phyloP scores from a whole-genome alignment of 2,329 filamentous ascomycete genomes.

The Dactylella cylindrospora region DNA sequence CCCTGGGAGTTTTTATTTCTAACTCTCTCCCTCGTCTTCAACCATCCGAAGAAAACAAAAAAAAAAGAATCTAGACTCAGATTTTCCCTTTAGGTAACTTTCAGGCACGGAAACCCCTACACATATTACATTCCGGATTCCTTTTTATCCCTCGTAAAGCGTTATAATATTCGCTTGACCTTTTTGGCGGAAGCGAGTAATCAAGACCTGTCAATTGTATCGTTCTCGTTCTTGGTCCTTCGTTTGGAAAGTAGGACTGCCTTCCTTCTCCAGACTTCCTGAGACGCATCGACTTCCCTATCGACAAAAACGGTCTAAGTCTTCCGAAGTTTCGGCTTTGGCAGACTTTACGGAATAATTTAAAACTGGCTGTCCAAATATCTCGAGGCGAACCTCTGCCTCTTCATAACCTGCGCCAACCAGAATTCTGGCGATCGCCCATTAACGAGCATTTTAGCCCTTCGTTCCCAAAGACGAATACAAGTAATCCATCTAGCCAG shows the following conservation, averaged over 20 bases:
- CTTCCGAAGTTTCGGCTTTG: slow-evolving; percentile 45
- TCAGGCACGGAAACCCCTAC: too few relatives aligned
- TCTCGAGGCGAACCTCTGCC: slow-evolving; percentile 41
- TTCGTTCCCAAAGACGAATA: slow-evolving; percentile 37
- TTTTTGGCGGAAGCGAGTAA: slow-evolving; percentile 2
- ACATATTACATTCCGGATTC: too few relatives aligned
- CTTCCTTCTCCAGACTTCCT: slow-evolving; percentile 32
- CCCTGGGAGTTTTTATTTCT: slow-evolving; percentile 1
- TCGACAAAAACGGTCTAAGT: slow-evolving; percentile 23
- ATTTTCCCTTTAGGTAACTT: too few relatives aligned
- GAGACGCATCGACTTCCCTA: slow-evolving; percentile 34
- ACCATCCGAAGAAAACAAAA: too few relatives aligned
- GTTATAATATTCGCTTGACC: slow-evolving; percentile 2
- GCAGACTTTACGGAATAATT: slow-evolving; percentile 36
- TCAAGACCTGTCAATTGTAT: slow-evolving; percentile 2
- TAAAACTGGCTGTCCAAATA: slow-evolving; percentile 46
- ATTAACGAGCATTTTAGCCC: slow-evolving; percentile 42
- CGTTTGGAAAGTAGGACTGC: slow-evolving; percentile 6
- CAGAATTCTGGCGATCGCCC: slow-evolving; percentile 43
- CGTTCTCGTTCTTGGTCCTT: background rate
- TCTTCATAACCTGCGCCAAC: slow-evolving; percentile 42
- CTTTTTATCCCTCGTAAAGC: too few relatives aligned
- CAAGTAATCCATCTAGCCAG: slow-evolving; percentile 38
- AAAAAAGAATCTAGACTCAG: too few relatives aligned
- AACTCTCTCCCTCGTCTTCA: too few relatives aligned